phyloP scores from a whole-genome alignment of 768 basidiomycete genomes.

The Russula vinacea region DNA sequence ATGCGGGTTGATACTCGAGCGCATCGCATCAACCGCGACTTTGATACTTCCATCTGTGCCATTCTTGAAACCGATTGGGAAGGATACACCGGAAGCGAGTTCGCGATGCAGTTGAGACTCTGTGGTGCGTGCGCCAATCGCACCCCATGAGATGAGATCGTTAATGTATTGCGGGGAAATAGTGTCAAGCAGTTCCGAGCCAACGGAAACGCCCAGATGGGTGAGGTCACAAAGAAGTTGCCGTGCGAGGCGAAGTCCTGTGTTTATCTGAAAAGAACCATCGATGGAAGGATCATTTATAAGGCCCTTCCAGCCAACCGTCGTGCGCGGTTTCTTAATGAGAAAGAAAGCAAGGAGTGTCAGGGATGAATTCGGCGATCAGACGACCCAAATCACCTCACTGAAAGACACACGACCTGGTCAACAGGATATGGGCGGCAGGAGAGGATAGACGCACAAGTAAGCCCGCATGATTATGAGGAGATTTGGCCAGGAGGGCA shows the following conservation, averaged over 20 bases:
- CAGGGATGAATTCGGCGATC: background rate
- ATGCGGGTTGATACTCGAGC: slow-evolving; percentile 85
- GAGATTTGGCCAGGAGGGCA: slow-evolving; percentile 67
- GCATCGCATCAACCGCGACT: slow-evolving; percentile 97
- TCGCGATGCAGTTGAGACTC: slow-evolving; percentile 97
- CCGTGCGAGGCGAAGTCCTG: slow-evolving; percentile 84
- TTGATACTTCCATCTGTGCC: slow-evolving; percentile 90
- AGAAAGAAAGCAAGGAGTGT: background rate
- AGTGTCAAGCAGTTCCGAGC: slow-evolving; percentile 88
- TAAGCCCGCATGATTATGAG: slow-evolving; percentile 95
- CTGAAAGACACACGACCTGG: slow-evolving; percentile 42
- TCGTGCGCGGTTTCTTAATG: slow-evolving; percentile 88
- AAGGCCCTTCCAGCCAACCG: slow-evolving; percentile 96
- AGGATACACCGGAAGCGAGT: slow-evolving; percentile 91
- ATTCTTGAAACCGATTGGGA: slow-evolving; percentile 99
- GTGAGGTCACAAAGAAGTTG: slow-evolving; percentile 91
- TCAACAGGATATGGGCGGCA: slow-evolving; percentile 14
- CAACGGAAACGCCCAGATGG: slow-evolving; percentile 85
- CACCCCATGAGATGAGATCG: slow-evolving; percentile 87
- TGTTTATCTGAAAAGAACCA: slow-evolving; percentile 95
- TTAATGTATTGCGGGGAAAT: slow-evolving; percentile 81
- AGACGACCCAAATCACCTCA: slow-evolving; percentile 37
- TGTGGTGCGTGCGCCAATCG: slow-evolving; percentile 96
- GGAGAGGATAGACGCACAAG: slow-evolving; percentile 61
- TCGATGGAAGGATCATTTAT: slow-evolving; percentile 96